Percentiles rank a stretch among this genome's conserved stretches.
Conservation (phyloP, 2,329 filamentous ascomycete genomes). For the Pezicula radicicola region DNA sequence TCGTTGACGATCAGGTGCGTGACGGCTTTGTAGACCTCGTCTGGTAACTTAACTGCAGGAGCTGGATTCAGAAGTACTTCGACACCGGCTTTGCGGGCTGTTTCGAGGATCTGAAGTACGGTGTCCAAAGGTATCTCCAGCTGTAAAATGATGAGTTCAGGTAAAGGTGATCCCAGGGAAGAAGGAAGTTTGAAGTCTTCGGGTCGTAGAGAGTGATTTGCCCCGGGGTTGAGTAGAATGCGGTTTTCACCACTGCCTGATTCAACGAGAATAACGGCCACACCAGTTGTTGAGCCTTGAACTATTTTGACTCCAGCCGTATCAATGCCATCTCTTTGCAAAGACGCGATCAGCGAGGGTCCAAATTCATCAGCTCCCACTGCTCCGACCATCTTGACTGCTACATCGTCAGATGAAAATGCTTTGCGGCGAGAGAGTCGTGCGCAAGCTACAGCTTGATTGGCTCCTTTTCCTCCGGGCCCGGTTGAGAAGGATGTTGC, state of each 20-base stretch:
- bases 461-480: slow-evolving; percentile 90
- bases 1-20: slow-evolving; percentile 87
- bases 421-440: slow-evolving; percentile 65
- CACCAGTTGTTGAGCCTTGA: slow-evolving; percentile 55
- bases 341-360: slow-evolving; percentile 51
- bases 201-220: slow-evolving; percentile 53
- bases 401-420: slow-evolving; percentile 22
- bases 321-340: slow-evolving; percentile 61
- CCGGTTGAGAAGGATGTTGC: slow-evolving; percentile 74
- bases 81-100: slow-evolving; percentile 45
- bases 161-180: slow-evolving; percentile 36
- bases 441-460: slow-evolving; percentile 87
- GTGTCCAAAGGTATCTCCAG: slow-evolving; percentile 71
- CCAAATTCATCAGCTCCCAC: slow-evolving; percentile 70
- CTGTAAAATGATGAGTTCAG: slow-evolving; percentile 71
- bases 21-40: slow-evolving; percentile 62
- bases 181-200: slow-evolving; percentile 33
- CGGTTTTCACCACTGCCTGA: slow-evolving; percentile 71
- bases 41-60: slow-evolving; percentile 67
- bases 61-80: slow-evolving; percentile 83
- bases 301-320: slow-evolving; percentile 47
- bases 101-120: slow-evolving; percentile 57
- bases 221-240: slow-evolving; percentile 70
- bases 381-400: slow-evolving; percentile 70
- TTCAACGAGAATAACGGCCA: slow-evolving; percentile 76